Evolutionary conservation across 2,329 filamentous ascomycete genomes (phyloP).

Genomic region (Didymella arachidicola): DNA sequence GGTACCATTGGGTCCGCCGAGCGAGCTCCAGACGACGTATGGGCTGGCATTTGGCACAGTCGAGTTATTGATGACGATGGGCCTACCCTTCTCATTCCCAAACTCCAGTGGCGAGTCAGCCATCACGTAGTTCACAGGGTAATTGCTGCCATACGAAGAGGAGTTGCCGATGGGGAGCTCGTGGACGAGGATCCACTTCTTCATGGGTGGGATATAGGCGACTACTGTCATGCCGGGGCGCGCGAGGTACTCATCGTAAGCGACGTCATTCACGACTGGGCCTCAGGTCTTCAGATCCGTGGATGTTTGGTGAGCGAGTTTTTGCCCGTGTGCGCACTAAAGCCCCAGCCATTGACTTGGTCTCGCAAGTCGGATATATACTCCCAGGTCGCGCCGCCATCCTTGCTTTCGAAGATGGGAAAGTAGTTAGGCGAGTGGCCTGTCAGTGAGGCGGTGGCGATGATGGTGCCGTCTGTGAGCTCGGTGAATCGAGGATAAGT

Average conservation of each 20-base stretch:
- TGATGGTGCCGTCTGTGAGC: not conserved
- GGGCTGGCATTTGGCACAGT: constrained; percentile 31
- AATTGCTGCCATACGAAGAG: constrained; percentile 23
- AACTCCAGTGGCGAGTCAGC: constrained; percentile 31
- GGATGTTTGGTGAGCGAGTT: constrained; percentile 34
- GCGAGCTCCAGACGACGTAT: constrained; percentile 34
- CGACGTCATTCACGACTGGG: constrained; percentile 34
- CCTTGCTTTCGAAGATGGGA: constrained; percentile 53
- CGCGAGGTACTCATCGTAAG: constrained; percentile 26
- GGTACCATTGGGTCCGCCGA: constrained; percentile 33
- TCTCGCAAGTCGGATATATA: constrained; percentile 68
- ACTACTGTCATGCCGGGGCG: constrained; percentile 38
- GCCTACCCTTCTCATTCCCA: constrained; percentile 20
- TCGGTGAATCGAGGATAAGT: not conserved
- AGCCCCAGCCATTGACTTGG: constrained; percentile 67
- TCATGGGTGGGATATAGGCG: constrained; percentile 27
- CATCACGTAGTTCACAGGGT: constrained; percentile 35
- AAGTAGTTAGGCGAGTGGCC: constrained; percentile 36
- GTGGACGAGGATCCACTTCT: constrained; percentile 36
- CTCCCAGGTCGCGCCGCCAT: constrained; percentile 62
- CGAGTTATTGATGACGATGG: constrained; percentile 29
- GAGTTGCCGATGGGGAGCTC: constrained; percentile 24
- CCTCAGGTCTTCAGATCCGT: constrained; percentile 32
- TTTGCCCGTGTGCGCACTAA: constrained; percentile 59
- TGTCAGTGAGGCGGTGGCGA: not conserved